Conservation (phyloP, 2,329 filamentous ascomycete genomes). For the Penicillium occitanis region DNA sequence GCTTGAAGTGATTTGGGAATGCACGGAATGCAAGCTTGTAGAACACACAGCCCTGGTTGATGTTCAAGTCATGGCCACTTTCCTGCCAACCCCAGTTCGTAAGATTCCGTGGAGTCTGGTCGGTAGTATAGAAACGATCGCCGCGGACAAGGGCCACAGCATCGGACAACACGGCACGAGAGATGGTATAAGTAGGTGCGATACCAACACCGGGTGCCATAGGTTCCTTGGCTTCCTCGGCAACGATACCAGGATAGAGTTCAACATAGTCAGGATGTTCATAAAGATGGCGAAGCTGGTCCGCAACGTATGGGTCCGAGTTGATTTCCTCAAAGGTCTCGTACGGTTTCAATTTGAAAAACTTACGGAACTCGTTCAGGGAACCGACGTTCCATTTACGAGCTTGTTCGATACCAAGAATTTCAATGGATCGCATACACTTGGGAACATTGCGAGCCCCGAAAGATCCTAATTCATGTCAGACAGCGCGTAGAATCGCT, state of each 20-base stretch:
- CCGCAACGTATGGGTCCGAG: conserved; percentile 55
- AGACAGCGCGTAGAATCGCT: not conserved
- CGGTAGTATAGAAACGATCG: conserved; percentile 75
- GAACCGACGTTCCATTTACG: conserved; percentile 61
- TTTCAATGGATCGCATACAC: conserved; percentile 71
- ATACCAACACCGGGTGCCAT: conserved; percentile 40
- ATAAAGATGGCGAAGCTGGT: conserved; percentile 60
- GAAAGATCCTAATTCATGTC: conserved; percentile 53
- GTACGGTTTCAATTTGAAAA: conserved; percentile 61
- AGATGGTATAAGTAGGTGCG: conserved; percentile 42
- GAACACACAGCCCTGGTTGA: conserved; percentile 80
- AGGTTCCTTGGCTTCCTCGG: conserved; percentile 41
- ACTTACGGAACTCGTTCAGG: conserved; percentile 59
- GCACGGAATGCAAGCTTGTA: conserved; percentile 80
- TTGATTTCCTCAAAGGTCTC: conserved; percentile 61
- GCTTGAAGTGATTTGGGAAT: conserved; percentile 76
- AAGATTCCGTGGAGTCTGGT: conserved; percentile 70
- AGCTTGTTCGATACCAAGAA: conserved; percentile 74
- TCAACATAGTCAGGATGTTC: conserved; percentile 66
- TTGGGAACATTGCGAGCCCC: conserved; percentile 70
- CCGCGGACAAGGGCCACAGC: conserved; percentile 53
- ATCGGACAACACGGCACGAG: conserved; percentile 44
- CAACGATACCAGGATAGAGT: conserved; percentile 66
- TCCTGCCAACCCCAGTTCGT: conserved; percentile 85
- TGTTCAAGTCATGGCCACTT: conserved; percentile 67